These are phyloP conservation scores for Neofusicoccum laricinum DNA, from an alignment of 2,329 filamentous ascomycete species.

Conservation along the genomic window DNA sequence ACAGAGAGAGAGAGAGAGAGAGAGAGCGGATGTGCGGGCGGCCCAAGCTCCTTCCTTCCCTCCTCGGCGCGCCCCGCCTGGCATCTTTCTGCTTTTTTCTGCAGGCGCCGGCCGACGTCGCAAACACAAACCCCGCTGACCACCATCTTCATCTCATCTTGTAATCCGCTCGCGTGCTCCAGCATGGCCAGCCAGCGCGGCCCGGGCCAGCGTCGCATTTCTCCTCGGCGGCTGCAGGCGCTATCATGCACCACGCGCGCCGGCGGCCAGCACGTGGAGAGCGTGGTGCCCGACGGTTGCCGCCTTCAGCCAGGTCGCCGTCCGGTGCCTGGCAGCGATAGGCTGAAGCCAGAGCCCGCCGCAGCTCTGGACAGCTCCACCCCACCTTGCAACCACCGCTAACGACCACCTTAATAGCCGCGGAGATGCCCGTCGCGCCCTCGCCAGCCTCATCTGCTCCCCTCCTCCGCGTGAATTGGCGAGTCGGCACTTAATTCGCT, in stretches of 20 bases:
- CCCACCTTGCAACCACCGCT: not conserved
- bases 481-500: not conserved
- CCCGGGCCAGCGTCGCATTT: not conserved
- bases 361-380: not conserved
- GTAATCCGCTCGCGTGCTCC: not conserved
- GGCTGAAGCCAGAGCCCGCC: not conserved
- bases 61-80: not conserved
- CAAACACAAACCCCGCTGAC: not conserved
- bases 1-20: too few species aligned
- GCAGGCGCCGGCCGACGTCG: not conserved
- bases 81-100: not conserved
- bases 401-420: not conserved
- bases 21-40: not conserved
- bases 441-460: not conserved
- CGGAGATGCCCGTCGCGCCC: not conserved
- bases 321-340: constrained; percentile 2
- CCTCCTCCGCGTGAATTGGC: not conserved
- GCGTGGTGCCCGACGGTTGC: not conserved
- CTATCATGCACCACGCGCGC: not conserved
- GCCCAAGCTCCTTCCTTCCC: not conserved
- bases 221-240: constrained; percentile 11
- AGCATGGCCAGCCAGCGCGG: not conserved
- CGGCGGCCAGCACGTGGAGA: not conserved
- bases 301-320: not conserved
- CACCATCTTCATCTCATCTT: not conserved